Percentiles rank a stretch among this genome's conserved stretches.
Evolutionary conservation across 2,329 filamentous ascomycete species (phyloP).

Genomic region (Ramularia endophylla): DNA sequence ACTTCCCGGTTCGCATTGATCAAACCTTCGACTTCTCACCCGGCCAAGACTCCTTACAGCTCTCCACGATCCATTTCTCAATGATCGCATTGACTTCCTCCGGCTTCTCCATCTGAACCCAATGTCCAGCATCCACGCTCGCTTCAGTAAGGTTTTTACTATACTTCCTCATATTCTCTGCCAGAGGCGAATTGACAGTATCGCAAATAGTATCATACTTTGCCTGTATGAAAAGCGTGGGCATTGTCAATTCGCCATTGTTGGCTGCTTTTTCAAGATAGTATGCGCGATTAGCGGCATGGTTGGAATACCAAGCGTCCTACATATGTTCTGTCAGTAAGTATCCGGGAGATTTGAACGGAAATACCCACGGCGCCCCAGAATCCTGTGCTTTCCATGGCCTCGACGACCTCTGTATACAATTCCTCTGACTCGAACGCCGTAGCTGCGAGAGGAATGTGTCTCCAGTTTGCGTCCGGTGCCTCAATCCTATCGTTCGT

Average conservation of each 20-base stretch:
- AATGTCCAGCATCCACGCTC: constrained; percentile 24
- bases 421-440: constrained; percentile 26
- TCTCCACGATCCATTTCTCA: constrained; percentile 20
- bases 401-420: constrained; percentile 26
- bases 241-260: constrained; percentile 30
- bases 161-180: constrained; percentile 30
- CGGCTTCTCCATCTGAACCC: constrained; percentile 21
- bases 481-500: too few species aligned
- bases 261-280: constrained; percentile 33
- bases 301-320: constrained; percentile 41
- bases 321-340: too few species aligned
- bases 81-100: constrained; percentile 20
- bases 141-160: constrained; percentile 39
- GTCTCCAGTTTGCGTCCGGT: constrained; percentile 20
- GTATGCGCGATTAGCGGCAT: constrained; percentile 39
- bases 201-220: constrained; percentile 37
- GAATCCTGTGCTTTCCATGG: constrained; percentile 38
- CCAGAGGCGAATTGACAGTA: constrained; percentile 29
- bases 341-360: too few species aligned
- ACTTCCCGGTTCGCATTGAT: too few species aligned
- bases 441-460: constrained; percentile 28
- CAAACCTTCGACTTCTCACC: constrained; percentile 4
- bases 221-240: constrained; percentile 36
- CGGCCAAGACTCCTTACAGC: constrained; percentile 13
- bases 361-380: constrained; percentile 23